These are phyloP conservation scores for Candida silvicultrix DNA, from an alignment of 805 yeast species.

Conservation along the genomic window DNA sequence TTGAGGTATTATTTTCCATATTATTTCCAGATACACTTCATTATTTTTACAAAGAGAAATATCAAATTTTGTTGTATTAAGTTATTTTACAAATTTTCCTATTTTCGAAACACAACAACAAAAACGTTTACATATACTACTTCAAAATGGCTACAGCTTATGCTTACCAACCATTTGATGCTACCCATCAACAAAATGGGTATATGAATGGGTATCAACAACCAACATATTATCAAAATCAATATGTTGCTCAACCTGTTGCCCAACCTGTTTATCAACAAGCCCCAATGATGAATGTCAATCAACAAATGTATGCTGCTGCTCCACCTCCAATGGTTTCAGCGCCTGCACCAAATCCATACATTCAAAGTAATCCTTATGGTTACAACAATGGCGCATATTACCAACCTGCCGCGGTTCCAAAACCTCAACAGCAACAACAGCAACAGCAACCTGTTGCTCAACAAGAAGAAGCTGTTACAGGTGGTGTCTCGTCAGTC, in stretches of 20 bases:
- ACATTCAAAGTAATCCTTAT: conserved; percentile 1
- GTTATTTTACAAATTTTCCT: conserved; percentile 2
- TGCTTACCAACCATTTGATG: conserved; percentile 3
- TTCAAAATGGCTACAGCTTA: not conserved
- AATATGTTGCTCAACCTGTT: not conserved
- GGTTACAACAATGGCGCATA: conserved; percentile 7
- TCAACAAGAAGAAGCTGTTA: conserved; percentile 16
- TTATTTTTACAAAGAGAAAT: not conserved
- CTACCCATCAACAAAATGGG: not conserved
- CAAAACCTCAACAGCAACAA: conserved; percentile 5
- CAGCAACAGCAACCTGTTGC: conserved; percentile 1
- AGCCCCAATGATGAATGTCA: conserved; percentile 1
- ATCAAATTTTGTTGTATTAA: conserved; percentile 1
- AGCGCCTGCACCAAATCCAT: conserved; percentile 8
- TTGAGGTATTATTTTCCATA: not conserved
- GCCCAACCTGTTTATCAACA: not conserved
- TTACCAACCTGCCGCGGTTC: conserved; percentile 1
- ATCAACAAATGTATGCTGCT: conserved; percentile 5
- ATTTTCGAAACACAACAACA: not conserved
- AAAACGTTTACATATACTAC: not conserved
- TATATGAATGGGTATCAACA: conserved; percentile 1
- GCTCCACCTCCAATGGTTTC: conserved; percentile 3
- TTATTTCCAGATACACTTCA: not conserved
- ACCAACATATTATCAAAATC: not conserved
- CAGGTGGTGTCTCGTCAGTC: conserved; percentile 73